Percentiles rank a stretch among this genome's conserved stretches.
Evolutionary conservation across 345 rosid genomes (phyloP).

Genomic region (Noccaea bulbosa): DNA sequence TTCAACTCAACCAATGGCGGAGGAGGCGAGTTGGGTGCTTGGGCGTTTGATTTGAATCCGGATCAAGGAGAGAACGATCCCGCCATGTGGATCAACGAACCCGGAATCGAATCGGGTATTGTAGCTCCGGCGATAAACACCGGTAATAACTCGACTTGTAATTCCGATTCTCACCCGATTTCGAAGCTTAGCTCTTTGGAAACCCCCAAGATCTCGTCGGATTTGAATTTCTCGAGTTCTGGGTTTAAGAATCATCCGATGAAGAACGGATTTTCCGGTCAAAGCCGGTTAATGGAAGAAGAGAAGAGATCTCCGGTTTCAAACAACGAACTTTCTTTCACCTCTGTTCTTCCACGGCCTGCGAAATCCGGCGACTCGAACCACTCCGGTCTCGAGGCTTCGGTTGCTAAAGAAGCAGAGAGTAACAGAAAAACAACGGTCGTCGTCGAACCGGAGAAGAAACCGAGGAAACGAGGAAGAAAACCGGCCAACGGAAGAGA

Average conservation of each 20-base stretch:
- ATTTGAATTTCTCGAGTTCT: constrained; percentile 30
- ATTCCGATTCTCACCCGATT: constrained; percentile 37
- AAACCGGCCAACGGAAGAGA: constrained; percentile 96
- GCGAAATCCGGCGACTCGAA: constrained; percentile 74
- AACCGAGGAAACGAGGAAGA: constrained; percentile 83
- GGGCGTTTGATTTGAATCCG: constrained; percentile 49
- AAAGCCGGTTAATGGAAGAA: constrained; percentile 32
- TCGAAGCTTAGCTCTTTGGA: constrained; percentile 50
- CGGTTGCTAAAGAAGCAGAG: constrained; percentile 68
- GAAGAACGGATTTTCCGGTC: constrained; percentile 22
- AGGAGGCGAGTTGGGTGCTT: constrained; percentile 53
- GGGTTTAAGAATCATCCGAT: not conserved
- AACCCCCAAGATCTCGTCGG: constrained; percentile 23
- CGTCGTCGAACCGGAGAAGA: constrained; percentile 75
- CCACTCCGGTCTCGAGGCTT: constrained; percentile 85
- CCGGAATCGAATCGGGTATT: constrained; percentile 47
- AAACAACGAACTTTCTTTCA: constrained; percentile 77
- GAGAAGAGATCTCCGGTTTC: constrained; percentile 66
- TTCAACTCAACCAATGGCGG: constrained; percentile 59
- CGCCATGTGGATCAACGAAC: constrained; percentile 73
- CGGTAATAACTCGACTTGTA: constrained; percentile 36
- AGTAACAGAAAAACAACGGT: constrained; percentile 51
- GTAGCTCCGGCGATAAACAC: constrained; percentile 2
- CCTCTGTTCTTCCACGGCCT: constrained; percentile 55
- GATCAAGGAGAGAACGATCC: constrained; percentile 88